phyloP scores from a whole-genome alignment of 2,329 filamentous ascomycete species.

The Hirsutella minnesotensis region DNA sequence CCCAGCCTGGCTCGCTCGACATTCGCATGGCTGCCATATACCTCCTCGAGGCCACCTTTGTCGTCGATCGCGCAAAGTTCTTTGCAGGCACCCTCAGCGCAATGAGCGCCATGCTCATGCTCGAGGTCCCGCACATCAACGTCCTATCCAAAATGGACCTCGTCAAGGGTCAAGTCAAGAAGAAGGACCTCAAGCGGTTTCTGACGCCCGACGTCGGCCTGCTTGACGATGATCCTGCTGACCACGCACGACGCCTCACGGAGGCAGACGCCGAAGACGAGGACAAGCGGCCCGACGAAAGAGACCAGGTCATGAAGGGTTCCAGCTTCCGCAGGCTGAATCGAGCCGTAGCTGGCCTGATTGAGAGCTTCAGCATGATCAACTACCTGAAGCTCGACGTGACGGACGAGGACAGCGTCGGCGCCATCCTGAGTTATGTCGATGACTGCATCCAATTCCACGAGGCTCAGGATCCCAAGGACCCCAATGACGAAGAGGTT shows the following conservation, averaged over 20 bases:
- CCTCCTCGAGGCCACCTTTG: slow-evolving; percentile 88
- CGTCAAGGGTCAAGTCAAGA: slow-evolving; percentile 77
- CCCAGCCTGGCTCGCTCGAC: slow-evolving; percentile 67
- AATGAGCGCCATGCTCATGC: slow-evolving; percentile 98
- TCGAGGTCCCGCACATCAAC: slow-evolving; percentile 94
- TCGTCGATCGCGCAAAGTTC: slow-evolving; percentile 93
- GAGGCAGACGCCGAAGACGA: slow-evolving; percentile 38
- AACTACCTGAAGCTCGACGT: slow-evolving; percentile 85
- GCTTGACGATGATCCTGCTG: slow-evolving; percentile 66
- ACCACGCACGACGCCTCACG: slow-evolving; percentile 27
- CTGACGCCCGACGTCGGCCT: slow-evolving; percentile 74
- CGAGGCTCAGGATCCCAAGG: slow-evolving; percentile 82
- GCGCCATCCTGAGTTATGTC: slow-evolving; percentile 75
- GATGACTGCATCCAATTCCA: slow-evolving; percentile 91
- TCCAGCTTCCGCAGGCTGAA: slow-evolving; percentile 75
- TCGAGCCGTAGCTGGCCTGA: slow-evolving; percentile 75
- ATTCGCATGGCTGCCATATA: slow-evolving; percentile 90
- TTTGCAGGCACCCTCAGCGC: slow-evolving; percentile 91
- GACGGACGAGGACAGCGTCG: slow-evolving; percentile 85
- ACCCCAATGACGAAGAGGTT: slow-evolving; percentile 53
- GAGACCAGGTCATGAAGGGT: slow-evolving; percentile 65
- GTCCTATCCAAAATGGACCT: slow-evolving; percentile 97
- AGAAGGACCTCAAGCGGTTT: slow-evolving; percentile 82
- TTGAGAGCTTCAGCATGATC: slow-evolving; percentile 97
- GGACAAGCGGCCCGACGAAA: slow-evolving; percentile 49